Evolutionary conservation across 768 basidiomycete genomes (phyloP).

Genomic region (Trametes coccinea): DNA sequence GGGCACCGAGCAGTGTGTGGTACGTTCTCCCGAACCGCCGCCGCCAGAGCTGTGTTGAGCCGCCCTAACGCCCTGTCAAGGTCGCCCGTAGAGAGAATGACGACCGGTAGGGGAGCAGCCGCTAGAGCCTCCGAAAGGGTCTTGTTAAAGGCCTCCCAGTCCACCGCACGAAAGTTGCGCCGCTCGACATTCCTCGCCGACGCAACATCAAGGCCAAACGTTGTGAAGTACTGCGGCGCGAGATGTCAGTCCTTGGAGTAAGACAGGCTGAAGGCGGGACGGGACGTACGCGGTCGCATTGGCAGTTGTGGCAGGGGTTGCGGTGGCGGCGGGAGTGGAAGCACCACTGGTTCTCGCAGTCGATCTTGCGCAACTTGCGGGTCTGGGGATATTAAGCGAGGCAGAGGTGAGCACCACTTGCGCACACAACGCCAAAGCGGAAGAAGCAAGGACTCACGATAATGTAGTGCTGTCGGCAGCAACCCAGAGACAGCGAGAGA

Average conservation of each 20-base stretch:
- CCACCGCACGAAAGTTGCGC: too few species aligned
- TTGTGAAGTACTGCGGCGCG: slow-evolving; percentile 57
- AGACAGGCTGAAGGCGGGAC: slow-evolving; percentile 10
- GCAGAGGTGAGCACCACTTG: slow-evolving; percentile 8
- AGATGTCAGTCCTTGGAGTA: not conserved
- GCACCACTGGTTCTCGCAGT: slow-evolving; percentile 53
- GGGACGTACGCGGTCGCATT: slow-evolving; percentile 44
- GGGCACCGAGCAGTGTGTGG: too few species aligned
- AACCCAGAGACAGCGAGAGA: slow-evolving; percentile 6
- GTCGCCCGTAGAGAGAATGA: too few species aligned
- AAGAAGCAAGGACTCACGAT: slow-evolving; percentile 46
- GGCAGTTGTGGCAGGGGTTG: slow-evolving; percentile 42
- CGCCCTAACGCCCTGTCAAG: too few species aligned
- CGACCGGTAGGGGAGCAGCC: too few species aligned
- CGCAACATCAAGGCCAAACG: too few species aligned
- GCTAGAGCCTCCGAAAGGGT: too few species aligned
- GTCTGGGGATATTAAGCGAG: slow-evolving; percentile 40
- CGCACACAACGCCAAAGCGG: slow-evolving; percentile 10
- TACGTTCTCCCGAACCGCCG: too few species aligned
- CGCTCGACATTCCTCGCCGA: too few species aligned
- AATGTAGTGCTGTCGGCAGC: slow-evolving; percentile 59
- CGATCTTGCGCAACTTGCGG: slow-evolving; percentile 48
- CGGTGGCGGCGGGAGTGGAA: slow-evolving; percentile 42
- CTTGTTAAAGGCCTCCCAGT: too few species aligned
- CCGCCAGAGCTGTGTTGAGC: too few species aligned